Evolutionary conservation across 2,329 filamentous ascomycete species (phyloP), one percentile per base, ranked within the genome.

Genomic region (Atkinsonella texensis): DNA sequence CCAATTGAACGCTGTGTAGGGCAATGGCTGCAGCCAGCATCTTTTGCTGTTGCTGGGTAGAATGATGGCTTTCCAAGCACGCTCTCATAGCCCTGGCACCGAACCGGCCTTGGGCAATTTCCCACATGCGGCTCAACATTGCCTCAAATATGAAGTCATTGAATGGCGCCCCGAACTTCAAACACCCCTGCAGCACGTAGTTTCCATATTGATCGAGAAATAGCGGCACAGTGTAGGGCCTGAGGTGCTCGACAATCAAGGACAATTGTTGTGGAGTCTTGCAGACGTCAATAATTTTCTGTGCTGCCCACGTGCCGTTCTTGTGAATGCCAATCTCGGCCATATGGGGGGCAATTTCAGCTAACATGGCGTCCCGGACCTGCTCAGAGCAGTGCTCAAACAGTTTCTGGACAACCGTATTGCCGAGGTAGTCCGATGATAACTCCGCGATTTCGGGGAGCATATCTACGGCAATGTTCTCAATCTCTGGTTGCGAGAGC

Each of bases 151-250:
- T 95, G 71, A 95, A 97, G 68, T 95, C 84, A 63, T 95, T 97
- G 71, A 83, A 89, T 1, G 90, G 89, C 32, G 85, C 73, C 13
- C 87, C 87, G 63, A 96, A 98, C 60, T 94, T 89, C 57, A 98
- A 77, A 65, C 91, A 97, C 60, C 93, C 93, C 69, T 98, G 93
- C 59, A 97, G 79, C 52, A 98, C 93, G 61, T 98, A 98, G 72
- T 98, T 98, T 65, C 93, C 93, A 61, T 95, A 98, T 65, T 98
- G 93, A 63, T 98, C 93, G 39, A 97, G 76, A 77, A 98, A 97
- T 18, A 97, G 76, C 2, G 89, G 88, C 46, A 96, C 81, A 0
- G 87, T 89, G 69, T 94, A 96, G 1, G 89, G 84, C 3, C 85
- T 85, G 32, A 97, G 75, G 58, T 88, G 79, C 56, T 95, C 83